phyloP scores from a whole-genome alignment of 164 flowering plant genomes.

The Macadamia tetraphylla region DNA sequence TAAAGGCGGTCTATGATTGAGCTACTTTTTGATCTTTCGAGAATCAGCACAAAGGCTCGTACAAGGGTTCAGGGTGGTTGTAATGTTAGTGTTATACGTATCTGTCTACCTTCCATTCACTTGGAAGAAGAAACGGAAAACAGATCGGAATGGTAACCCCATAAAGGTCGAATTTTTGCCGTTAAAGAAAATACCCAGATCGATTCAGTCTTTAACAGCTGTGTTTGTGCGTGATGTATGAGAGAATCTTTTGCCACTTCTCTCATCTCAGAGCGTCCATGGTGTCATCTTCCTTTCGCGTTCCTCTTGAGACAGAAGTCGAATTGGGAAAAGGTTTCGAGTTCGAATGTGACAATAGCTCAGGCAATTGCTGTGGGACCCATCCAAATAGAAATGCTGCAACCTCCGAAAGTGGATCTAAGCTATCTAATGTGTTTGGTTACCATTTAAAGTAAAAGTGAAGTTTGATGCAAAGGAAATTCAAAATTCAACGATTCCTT shows the following conservation, averaged over 20 bases:
- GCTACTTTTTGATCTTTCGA: slow-evolving; percentile 4
- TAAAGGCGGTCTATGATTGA: slow-evolving; percentile 17
- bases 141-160: neutral
- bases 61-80: neutral
- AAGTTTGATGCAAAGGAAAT: neutral
- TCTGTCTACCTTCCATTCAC: too few relatives aligned
- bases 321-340: too few relatives aligned
- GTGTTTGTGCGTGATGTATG: slow-evolving; percentile 5
- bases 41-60: slow-evolving; percentile 14
- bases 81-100: too few relatives aligned
- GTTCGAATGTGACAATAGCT: too few relatives aligned
- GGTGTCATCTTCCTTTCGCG: too few relatives aligned
- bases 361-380: too few relatives aligned
- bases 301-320: too few relatives aligned
- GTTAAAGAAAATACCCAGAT: too few relatives aligned
- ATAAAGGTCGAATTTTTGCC: neutral
- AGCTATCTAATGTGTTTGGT: neutral
- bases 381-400: too few relatives aligned
- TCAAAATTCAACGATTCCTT: neutral
- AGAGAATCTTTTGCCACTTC: neutral
- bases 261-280: too few relatives aligned
- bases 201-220: too few relatives aligned
- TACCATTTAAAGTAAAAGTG: neutral
- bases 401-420: too few relatives aligned
- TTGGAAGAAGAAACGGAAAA: neutral